A percentile compares a stretch with the other conserved stretches of the same genome.
phyloP scores from a whole-genome alignment of 257 asterid genomes.

The Ophiorrhiza pumila region DNA sequence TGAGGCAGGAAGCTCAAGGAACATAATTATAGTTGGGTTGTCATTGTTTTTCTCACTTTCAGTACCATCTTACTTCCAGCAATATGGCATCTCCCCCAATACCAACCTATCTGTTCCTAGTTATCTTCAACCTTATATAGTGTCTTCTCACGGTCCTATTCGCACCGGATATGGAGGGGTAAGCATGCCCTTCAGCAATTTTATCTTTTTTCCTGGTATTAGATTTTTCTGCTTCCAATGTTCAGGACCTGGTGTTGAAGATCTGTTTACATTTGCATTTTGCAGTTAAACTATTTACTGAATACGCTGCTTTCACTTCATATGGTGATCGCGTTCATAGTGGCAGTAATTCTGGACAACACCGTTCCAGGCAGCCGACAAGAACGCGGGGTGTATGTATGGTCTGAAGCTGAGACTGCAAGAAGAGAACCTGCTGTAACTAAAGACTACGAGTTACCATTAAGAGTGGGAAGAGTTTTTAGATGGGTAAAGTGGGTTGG shows the following conservation, averaged over 20 bases:
- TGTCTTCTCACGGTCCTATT: conserved; percentile 93
- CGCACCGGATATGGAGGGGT: conserved; percentile 74
- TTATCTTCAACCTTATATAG: conserved; percentile 76
- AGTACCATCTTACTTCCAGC: conserved; percentile 90
- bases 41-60: conserved; percentile 85
- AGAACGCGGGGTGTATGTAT: conserved; percentile 86
- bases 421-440: conserved; percentile 87
- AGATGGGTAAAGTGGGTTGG: conserved; percentile 99
- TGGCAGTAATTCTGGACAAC: conserved; percentile 79
- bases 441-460: conserved; percentile 80
- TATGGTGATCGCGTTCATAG: conserved; percentile 86
- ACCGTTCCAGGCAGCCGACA: conserved; percentile 90
- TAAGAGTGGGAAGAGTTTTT: conserved; percentile 74
- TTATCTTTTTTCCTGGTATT: background rate
- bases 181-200: conserved; percentile 11
- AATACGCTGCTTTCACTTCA: conserved; percentile 82
- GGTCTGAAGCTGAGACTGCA: conserved; percentile 92
- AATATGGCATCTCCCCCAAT: conserved; percentile 77
- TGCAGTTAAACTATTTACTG: conserved; percentile 78
- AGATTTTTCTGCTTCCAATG: background rate
- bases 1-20: conserved; percentile 97
- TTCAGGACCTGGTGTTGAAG: background rate
- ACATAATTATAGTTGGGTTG: conserved; percentile 87
- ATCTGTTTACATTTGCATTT: background rate
- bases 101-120: conserved; percentile 74